These are phyloP conservation scores for Ceratocystiopsis brevicomis DNA, from an alignment of 2,329 filamentous ascomycete species.

Conservation along the genomic window DNA sequence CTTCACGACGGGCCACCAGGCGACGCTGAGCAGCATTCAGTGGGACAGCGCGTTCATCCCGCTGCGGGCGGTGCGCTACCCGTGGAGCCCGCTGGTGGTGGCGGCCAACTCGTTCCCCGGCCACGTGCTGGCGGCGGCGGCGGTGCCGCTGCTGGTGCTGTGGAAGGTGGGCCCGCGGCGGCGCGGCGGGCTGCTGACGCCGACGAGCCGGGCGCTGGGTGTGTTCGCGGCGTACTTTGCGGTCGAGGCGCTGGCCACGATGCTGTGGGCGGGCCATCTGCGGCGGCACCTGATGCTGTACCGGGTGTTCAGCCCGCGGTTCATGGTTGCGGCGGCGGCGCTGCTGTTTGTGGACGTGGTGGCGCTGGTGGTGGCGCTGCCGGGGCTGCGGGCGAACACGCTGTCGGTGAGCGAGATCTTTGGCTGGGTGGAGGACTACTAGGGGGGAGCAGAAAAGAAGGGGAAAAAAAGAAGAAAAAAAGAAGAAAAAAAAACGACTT, in stretches of 20 bases:
- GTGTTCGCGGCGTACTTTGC: conserved; percentile 70
- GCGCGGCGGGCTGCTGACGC: conserved; percentile 48
- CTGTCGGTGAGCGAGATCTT: conserved; percentile 73
- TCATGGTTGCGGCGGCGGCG: conserved; percentile 60
- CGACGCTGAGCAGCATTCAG: conserved; percentile 69
- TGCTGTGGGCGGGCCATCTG: conserved; percentile 75
- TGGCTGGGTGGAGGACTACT: conserved; percentile 37
- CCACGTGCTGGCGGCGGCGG: conserved; percentile 64
- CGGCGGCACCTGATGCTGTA: conserved; percentile 92
- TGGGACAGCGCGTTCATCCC: conserved; percentile 95
- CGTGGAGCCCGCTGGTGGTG: conserved; percentile 71
- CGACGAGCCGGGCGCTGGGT: conserved; percentile 49
- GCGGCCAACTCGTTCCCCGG: conserved; percentile 74
- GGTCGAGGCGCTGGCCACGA: conserved; percentile 66
- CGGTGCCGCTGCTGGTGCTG: conserved; percentile 62
- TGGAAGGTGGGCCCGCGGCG: conserved; percentile 79
- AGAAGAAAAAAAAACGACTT: neutral
- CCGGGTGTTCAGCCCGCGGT: conserved; percentile 78
- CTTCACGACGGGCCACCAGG: conserved; percentile 97
- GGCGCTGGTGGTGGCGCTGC: conserved; percentile 48
- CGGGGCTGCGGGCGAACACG: conserved; percentile 57
- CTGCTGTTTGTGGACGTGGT: conserved; percentile 63
- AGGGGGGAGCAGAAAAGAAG: neutral
- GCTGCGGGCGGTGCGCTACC: conserved; percentile 64
- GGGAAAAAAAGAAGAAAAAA: neutral